Base-by-base conservation (phyloP, 1,139 yeast species). In the Tardiomyces depauwii region DNA sequence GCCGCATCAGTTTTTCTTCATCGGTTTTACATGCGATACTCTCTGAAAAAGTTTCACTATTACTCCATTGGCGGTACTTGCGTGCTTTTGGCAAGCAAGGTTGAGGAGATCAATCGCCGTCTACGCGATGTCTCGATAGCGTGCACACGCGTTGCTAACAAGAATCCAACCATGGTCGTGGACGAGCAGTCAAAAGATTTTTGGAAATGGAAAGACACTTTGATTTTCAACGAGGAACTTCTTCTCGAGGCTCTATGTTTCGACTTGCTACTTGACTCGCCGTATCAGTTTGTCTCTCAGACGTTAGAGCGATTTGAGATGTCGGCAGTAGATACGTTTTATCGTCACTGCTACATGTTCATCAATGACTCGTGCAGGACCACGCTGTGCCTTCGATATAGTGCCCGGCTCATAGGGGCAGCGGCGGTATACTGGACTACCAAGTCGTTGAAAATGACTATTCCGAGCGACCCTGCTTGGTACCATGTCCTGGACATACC, bases 1-100 rank as follows among this genome's bases (percentile, higher is more conserved):
- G 69, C 76, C 1, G 79, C 79, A 0, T 57, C 74, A n/a, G 63
- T 64, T 18, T 71, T 66, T 49, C 62, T 74, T 46, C 80, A 76
- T 49, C 61, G 80, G 45, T 76, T 73, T 57, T 76, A 73, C 53
- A 67, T 72, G 67, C 61, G 76, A 40, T 60, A 63, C 47, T 67
- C 73, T 19, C 51, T 73, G 41, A 60, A 60, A 42, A 58, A 61
- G 39, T 64, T 61, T 51, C 79, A 74, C 50, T 62, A 61, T 44
- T 70, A 66, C 48, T 57, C 74, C 47, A 65, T 71, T 28, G 78
- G 71, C 0, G 78, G 76, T 1, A 68, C 78, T 1, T 61, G 73
- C 32, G 53, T 76, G 28, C 74, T 76, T 53, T 59, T 76, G 23
- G 78, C 79, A 1, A 68, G 76, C 45, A 76, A 76, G 49, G 67